phyloP scores from a whole-genome alignment of 1,284 basidiomycete species.

The Butyriboletus appendiculatus region DNA sequence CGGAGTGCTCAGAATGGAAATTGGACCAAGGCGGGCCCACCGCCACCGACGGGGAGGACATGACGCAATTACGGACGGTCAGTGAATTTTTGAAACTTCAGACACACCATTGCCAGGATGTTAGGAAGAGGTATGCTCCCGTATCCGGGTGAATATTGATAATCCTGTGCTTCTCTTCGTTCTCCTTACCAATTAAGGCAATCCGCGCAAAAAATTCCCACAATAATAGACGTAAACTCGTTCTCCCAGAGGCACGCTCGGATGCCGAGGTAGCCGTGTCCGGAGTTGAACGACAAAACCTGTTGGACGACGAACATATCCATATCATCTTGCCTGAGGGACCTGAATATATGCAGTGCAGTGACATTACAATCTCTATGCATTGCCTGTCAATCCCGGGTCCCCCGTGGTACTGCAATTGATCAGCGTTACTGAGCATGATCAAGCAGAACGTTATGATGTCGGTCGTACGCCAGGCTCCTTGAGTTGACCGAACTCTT shows the following conservation, averaged over 20 bases:
- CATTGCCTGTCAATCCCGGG: conserved; percentile 22
- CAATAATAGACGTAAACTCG: conserved; percentile 6
- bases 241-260: conserved; percentile 10
- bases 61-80: conserved; percentile 25
- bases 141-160: conserved; percentile 24
- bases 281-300: conserved; percentile 9
- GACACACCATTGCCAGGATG: conserved; percentile 10
- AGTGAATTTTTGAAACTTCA: conserved; percentile 2
- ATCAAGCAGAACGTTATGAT: conserved; percentile 1
- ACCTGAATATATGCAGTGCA: conserved; percentile 24
- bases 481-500: conserved; percentile 1
- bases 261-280: conserved; percentile 24
- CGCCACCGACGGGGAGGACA: conserved; percentile 29
- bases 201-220: background rate
- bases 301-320: conserved; percentile 6
- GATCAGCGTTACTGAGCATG: background rate
- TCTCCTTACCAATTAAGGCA: conserved; percentile 7
- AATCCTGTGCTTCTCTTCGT: conserved; percentile 26
- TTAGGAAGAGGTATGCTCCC: conserved; percentile 10
- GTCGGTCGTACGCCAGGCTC: background rate
- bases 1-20: conserved; percentile 17
- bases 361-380: conserved; percentile 16
- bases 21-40: conserved; percentile 24
- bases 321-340: conserved; percentile 7
- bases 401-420: conserved; percentile 11